Base-by-base conservation (phyloP, 805 yeast genomes). In the Teunomyces tritomae region DNA sequence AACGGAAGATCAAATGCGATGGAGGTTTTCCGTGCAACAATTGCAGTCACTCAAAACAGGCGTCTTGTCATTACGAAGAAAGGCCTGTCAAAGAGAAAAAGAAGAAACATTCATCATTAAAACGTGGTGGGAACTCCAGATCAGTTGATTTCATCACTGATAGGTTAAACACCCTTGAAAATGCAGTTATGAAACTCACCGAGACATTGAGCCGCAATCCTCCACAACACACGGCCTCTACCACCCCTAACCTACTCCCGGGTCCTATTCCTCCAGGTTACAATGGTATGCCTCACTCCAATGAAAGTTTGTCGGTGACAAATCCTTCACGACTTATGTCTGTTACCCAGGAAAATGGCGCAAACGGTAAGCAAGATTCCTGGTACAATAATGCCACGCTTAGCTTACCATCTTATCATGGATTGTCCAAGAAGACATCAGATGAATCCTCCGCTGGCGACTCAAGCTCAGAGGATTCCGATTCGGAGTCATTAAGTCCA, bases 1-100 rank as follows among this genome's bases (percentile, higher is more conserved):
- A 57, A 8, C 65, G 65, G 55, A 67, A 67, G 50, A 64, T 66
- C 35, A 66, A 62, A 45, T 67, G 73, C 48, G 60, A 63, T 47
- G 73, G 73, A 1, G 46, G 40, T 3, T 48, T 20, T 9, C 73
- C 73, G 0, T 67, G 73, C 50, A 10, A 53, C 8, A 65, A 65
- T 47, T 67, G 73, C 28, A 35, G 32, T 5, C 35, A 32, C 6
- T 51, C 58, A 29, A 55, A 57, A 26, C 53, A 54, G 8, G 24
- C 53, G 6, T 45, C 53, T 8, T 67, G 70, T 48, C 56, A 53
- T 33, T 67, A 64, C 39, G 58, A 55, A 10, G 63, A 62, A 36
- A 49, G 58, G 5, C 48, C 48, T 4, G 47, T 34, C 17, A 49
- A 47, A n/a, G 34, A 32, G 40, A 47, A 27, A 29, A 52, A 39